Evolutionary conservation across 352 stramenopile genomes (phyloP).

Genomic region (Globisporangium cederbergense): DNA sequence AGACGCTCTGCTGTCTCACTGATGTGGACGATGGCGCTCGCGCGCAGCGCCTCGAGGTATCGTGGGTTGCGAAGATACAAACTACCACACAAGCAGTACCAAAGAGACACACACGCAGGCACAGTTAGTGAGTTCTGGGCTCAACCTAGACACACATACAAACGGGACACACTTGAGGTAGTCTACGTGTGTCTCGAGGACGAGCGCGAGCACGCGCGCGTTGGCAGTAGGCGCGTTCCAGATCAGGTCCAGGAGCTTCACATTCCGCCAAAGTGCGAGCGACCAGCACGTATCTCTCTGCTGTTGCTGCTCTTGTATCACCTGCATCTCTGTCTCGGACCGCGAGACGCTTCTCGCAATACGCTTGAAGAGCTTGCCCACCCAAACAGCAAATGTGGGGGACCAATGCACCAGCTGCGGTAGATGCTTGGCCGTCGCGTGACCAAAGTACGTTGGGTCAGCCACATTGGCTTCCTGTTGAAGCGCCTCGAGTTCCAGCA

Average conservation of each 20-base stretch:
- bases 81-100: constrained; percentile 15
- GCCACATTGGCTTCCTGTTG: constrained; percentile 22
- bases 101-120: constrained; percentile 5
- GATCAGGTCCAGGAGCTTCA: constrained; percentile 36
- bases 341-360: constrained; percentile 32
- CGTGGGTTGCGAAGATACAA: constrained; percentile 42
- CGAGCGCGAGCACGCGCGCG: constrained; percentile 22
- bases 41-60: constrained; percentile 23
- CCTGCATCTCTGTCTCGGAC: constrained; percentile 6
- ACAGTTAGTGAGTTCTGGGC: not conserved
- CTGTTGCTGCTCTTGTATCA: no score
- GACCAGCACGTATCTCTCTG: constrained; percentile 20
- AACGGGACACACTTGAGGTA: constrained; percentile 42
- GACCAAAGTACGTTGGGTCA: constrained; percentile 18
- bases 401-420: constrained; percentile 21
- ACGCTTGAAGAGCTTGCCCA: constrained; percentile 44
- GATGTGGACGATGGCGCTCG: constrained; percentile 26
- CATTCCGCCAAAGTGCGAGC: constrained; percentile 47
- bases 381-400: constrained; percentile 23
- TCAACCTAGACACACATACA: not conserved
- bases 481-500: constrained; percentile 43
- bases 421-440: constrained; percentile 17
- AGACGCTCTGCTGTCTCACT: constrained; percentile 27
- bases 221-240: constrained; percentile 17
- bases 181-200: constrained; percentile 32